Evolutionary conservation across 345 rosid genomes (phyloP).

Genomic region (Conringia planisiliqua): DNA sequence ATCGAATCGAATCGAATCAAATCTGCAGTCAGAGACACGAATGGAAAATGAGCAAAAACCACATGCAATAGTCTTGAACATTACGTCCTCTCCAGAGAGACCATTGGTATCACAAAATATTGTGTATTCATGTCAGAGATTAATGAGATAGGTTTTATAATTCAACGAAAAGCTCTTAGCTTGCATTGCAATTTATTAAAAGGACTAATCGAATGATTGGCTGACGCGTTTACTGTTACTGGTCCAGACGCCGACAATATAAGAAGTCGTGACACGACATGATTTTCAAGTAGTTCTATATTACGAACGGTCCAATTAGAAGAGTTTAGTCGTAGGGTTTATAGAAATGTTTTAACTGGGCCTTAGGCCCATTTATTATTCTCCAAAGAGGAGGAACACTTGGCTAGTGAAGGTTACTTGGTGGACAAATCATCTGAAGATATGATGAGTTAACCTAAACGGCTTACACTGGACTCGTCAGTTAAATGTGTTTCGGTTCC

Average conservation of each 20-base stretch:
- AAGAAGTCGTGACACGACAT: background rate
- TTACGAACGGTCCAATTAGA: background rate
- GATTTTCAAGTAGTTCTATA: background rate
- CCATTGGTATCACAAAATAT: background rate
- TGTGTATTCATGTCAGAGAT: background rate
- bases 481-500: no score
- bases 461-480: no score
- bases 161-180: background rate
- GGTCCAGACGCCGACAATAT: background rate
- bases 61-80: background rate
- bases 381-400: no score
- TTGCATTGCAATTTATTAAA: background rate
- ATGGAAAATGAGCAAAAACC: background rate
- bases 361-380: no score
- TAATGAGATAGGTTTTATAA: background rate
- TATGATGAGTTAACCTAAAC: no score
- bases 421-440: no score
- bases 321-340: no score
- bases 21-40: background rate
- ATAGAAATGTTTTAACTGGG: no score
- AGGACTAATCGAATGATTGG: background rate
- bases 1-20: background rate
- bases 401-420: no score
- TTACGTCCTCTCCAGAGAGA: background rate
- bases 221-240: background rate